Percentiles rank a stretch among this genome's conserved stretches.
Conservation (phyloP, 179 eudicot species). For the Camellia oleifera region DNA sequence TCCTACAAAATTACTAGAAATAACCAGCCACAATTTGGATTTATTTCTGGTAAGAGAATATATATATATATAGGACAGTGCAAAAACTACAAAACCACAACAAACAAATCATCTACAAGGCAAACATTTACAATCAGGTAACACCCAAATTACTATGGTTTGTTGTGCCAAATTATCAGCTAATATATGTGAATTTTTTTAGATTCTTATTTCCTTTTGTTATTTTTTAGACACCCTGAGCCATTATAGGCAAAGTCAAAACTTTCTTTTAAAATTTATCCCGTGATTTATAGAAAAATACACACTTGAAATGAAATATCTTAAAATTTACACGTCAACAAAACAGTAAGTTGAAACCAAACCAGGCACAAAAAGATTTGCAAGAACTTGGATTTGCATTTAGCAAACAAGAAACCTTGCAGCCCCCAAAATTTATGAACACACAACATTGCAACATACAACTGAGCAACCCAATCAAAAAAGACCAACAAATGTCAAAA, state of each 20-base stretch:
- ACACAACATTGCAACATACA: neutral
- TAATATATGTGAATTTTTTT: neutral
- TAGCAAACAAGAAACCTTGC: neutral
- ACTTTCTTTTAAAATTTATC: neutral
- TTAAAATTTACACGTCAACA: neutral
- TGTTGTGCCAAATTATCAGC: neutral
- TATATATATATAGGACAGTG: neutral
- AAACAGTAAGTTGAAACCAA: neutral
- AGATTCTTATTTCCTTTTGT: neutral
- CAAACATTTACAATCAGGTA: neutral
- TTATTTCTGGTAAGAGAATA: neutral
- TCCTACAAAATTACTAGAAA: neutral
- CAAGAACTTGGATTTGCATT: neutral
- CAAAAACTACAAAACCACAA: neutral
- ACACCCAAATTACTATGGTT: neutral
- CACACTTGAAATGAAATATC: neutral
- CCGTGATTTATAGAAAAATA: neutral
- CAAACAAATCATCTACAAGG: conserved; percentile 7
- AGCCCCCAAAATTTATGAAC: neutral
- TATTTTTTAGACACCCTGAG: neutral
- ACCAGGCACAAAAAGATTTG: neutral
- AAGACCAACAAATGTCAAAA: neutral
- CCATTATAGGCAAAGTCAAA: neutral
- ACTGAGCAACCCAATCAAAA: neutral
- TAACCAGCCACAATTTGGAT: neutral